Evolutionary conservation across 805 yeast species (phyloP), one percentile per base, ranked within the genome.

Genomic region (Candida odintsovae): DNA sequence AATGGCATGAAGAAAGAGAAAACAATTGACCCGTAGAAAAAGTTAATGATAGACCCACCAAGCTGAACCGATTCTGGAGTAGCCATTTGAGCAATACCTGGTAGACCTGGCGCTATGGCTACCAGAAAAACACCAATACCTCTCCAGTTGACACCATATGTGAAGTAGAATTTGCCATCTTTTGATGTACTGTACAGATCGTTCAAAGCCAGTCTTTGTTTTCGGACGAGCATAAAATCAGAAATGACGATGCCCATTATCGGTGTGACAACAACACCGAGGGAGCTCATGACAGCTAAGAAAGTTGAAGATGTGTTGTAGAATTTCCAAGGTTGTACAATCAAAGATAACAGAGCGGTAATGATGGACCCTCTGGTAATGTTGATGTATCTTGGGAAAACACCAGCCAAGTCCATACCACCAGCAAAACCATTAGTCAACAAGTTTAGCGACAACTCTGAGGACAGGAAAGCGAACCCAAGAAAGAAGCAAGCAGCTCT

Each of bases 401-500:
- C 45, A 11, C 58, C 59, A 18, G 62, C 53, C 20, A 59, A 43
- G 41, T 59, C 63, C 61, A 57, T 59, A 19, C 60, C 61, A 36
- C 72, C 71, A 9, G 68, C 58, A 50, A 64, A 52, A 9, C 70
- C 71, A 50, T 68, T 67, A 37, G 63, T 70, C 36, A 68, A 50
- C 26, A 66, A 50, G 48, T 71, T 70, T 47, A 67, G 51, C 13
- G 67, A 58, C 9, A 68, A 39, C 48, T 70, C 73, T 18, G 70
- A 67, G 7, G 58, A 54, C 19, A 65, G 45, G 49, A 69, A 70
- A 6, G 66, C 53, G 1, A 67, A 39, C 2, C 70, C 72, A 16
- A 63, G 56, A 51, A 71, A 70, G 58, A 71, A 70, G n/a, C 68
- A 61, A 10, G 70, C 75, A 19, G 72, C 71, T 47, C 76, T 58